Conservation (phyloP, 495 filamentous ascomycete genomes). For the Sporormia fimetaria region DNA sequence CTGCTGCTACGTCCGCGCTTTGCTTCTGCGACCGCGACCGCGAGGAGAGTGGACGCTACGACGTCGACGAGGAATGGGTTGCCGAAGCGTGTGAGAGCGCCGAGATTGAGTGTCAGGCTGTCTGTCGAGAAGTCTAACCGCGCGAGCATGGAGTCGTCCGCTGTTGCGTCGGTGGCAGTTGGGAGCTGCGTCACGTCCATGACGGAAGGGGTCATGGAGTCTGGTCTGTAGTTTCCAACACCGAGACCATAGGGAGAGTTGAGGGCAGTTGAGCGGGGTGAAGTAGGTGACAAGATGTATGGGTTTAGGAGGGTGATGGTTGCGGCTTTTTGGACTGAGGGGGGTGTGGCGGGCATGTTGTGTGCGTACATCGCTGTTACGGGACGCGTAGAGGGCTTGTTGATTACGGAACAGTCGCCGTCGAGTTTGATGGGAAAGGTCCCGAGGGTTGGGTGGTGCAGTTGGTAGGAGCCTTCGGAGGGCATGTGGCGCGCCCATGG, state of each 20-base stretch:
- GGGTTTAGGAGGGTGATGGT: slow-evolving; percentile 26
- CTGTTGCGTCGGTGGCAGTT: slow-evolving; percentile 31
- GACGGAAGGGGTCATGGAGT: slow-evolving; percentile 18
- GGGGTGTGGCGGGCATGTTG: slow-evolving; percentile 14
- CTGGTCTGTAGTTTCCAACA: not conserved
- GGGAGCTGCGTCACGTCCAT: slow-evolving; percentile 33
- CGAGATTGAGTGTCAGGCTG: slow-evolving; percentile 38
- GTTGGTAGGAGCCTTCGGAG: slow-evolving; percentile 48
- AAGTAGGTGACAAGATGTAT: slow-evolving; percentile 20
- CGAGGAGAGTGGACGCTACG: slow-evolving; percentile 52
- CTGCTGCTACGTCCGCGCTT: slow-evolving; percentile 6
- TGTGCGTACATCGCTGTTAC: slow-evolving; percentile 24
- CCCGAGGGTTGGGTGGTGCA: slow-evolving; percentile 56
- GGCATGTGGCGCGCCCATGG: slow-evolving; percentile 33
- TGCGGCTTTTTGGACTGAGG: slow-evolving; percentile 7
- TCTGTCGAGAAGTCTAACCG: slow-evolving; percentile 40
- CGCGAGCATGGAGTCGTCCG: slow-evolving; percentile 38
- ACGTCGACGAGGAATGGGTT: slow-evolving; percentile 70
- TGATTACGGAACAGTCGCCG: slow-evolving; percentile 37
- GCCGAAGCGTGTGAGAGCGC: slow-evolving; percentile 37
- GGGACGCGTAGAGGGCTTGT: slow-evolving; percentile 22
- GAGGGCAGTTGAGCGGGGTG: slow-evolving; percentile 13
- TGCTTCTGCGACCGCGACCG: slow-evolving; percentile 45
- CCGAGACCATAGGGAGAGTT: slow-evolving; percentile 9
- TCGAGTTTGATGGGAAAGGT: slow-evolving; percentile 32